Percentiles rank a stretch among this genome's conserved stretches.
Conservation (phyloP, 768 basidiomycete genomes). For the Termitomyces sp. region DNA sequence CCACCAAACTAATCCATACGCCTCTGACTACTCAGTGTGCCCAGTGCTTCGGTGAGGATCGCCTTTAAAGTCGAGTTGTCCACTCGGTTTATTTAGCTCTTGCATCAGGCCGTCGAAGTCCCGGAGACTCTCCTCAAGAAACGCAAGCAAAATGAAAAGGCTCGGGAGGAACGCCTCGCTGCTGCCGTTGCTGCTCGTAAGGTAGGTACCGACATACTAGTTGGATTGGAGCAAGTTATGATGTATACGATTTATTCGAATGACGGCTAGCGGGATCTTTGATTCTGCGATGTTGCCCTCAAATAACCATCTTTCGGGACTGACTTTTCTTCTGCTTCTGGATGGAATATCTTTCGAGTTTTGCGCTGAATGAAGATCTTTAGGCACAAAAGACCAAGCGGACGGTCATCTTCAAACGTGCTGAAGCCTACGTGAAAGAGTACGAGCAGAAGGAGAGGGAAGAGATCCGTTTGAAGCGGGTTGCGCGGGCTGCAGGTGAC, state of each 20-base stretch:
- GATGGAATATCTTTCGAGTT: not conserved
- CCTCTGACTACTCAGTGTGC: constrained; percentile 32
- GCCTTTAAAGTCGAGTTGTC: constrained; percentile 7
- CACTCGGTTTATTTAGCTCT: constrained; percentile 17
- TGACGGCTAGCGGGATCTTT: constrained; percentile 66
- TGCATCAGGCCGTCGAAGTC: constrained; percentile 80
- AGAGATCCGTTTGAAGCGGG: constrained; percentile 92
- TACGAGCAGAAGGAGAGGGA: constrained; percentile 90
- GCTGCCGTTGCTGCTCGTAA: constrained; percentile 84
- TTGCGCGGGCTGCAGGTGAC: constrained; percentile 86
- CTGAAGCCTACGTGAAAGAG: constrained; percentile 97
- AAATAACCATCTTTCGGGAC: constrained; percentile 96
- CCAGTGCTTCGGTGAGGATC: constrained; percentile 51
- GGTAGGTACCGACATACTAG: constrained; percentile 43
- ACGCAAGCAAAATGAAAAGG: constrained; percentile 97
- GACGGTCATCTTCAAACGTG: constrained; percentile 98
- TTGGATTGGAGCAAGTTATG: constrained; percentile 34
- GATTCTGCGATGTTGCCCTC: constrained; percentile 67
- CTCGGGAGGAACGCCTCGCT: constrained; percentile 85
- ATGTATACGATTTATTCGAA: constrained; percentile 80
- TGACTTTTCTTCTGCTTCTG: constrained; percentile 29
- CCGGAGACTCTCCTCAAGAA: constrained; percentile 99
- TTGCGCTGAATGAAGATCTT: not conserved
- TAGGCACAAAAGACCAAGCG: constrained; percentile 90
- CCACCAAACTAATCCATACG: constrained; percentile 7